These are phyloP conservation scores for Tolypocladium inflatum DNA, from an alignment of 2,329 filamentous ascomycete species.

Conservation along the genomic window DNA sequence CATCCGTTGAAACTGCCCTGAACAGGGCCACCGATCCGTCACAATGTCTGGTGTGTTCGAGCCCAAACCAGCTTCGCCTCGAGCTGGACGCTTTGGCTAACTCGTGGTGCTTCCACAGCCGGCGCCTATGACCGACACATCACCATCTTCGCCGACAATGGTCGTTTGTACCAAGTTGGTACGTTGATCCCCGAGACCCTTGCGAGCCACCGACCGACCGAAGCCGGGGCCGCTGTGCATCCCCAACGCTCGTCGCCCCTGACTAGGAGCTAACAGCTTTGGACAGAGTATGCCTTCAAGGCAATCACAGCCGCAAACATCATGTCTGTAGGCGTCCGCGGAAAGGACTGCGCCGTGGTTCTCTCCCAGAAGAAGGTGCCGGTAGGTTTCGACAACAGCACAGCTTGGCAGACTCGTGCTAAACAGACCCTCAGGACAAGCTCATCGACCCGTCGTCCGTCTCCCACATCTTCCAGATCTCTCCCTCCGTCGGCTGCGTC, in stretches of 20 bases:
- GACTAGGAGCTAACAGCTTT: not conserved
- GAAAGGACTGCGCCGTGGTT: constrained; percentile 95
- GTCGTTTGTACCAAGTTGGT: constrained; percentile 99
- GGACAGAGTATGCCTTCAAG: constrained; percentile 98
- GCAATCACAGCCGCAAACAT: constrained; percentile 99
- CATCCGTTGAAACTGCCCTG: constrained; percentile 2
- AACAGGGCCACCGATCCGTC: constrained; percentile 16
- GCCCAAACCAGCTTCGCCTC: constrained; percentile 2
- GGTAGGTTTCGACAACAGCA: constrained; percentile 45
- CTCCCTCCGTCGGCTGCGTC: constrained; percentile 90
- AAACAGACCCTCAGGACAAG: constrained; percentile 67
- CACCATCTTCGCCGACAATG: constrained; percentile 99
- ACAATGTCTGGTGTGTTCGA: constrained; percentile 42
- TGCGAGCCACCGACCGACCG: not conserved
- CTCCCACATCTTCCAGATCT: constrained; percentile 95
- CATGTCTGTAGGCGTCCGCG: constrained; percentile 90
- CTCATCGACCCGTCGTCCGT: constrained; percentile 96
- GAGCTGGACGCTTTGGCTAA: constrained; percentile 14
- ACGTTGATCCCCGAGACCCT: constrained; percentile 31
- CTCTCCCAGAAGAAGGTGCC: constrained; percentile 99
- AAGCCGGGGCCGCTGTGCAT: not conserved
- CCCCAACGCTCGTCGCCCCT: not conserved
- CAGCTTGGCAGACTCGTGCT: not conserved
- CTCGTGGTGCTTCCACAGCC: constrained; percentile 18
- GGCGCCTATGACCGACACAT: constrained; percentile 97